These are phyloP conservation scores for Xylariaceae sp. DNA, from an alignment of 2,329 filamentous ascomycete species.

Conservation along the genomic window DNA sequence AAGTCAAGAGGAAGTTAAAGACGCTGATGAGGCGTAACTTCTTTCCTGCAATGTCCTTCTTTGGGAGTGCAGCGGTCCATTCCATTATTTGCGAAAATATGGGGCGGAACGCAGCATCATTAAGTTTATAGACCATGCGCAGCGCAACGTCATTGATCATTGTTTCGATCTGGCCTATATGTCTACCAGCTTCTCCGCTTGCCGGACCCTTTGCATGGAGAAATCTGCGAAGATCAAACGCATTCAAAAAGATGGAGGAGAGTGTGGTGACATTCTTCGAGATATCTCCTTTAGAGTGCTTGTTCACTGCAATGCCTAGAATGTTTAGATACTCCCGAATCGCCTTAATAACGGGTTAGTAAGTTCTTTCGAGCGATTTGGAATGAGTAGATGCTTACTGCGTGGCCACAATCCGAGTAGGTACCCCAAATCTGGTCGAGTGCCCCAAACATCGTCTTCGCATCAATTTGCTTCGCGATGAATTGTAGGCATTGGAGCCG, in stretches of 20 bases:
- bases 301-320: constrained; percentile 67
- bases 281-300: constrained; percentile 73
- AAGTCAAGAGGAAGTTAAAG: constrained; percentile 73
- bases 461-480: constrained; percentile 71
- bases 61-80: constrained; percentile 64
- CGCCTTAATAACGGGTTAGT: constrained; percentile 44
- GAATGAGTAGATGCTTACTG: constrained; percentile 43
- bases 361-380: constrained; percentile 27
- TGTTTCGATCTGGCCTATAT: constrained; percentile 59
- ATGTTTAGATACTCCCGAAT: constrained; percentile 66
- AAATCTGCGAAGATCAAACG: constrained; percentile 62
- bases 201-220: constrained; percentile 46
- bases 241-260: constrained; percentile 58
- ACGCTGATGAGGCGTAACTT: constrained; percentile 67
- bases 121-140: constrained; percentile 94
- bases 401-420: constrained; percentile 58
- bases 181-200: constrained; percentile 37
- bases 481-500: constrained; percentile 68
- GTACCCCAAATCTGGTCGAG: constrained; percentile 68
- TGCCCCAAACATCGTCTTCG: constrained; percentile 70
- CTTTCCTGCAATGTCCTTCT: constrained; percentile 56
- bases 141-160: constrained; percentile 67
- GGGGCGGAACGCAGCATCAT: constrained; percentile 88
- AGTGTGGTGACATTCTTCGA: constrained; percentile 68
- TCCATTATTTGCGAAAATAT: constrained; percentile 84